These are phyloP conservation scores for Porphyrellus cyaneotinctus DNA, from an alignment of 768 basidiomycete species.

Conservation along the genomic window DNA sequence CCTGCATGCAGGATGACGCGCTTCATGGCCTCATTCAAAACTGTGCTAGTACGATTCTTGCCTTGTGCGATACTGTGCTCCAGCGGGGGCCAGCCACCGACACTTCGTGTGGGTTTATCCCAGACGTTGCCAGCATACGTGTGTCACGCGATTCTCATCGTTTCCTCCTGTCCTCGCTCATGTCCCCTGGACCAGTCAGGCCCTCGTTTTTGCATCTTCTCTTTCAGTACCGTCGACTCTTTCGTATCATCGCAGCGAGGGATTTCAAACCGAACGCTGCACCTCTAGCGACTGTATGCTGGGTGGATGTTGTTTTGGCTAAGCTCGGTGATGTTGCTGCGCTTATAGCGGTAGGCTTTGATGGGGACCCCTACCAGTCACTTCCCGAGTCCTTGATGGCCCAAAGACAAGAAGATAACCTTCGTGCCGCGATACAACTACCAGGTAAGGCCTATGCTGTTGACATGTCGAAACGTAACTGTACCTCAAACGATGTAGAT, in stretches of 20 bases:
- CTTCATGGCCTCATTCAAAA: conserved; percentile 33
- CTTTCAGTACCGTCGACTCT: conserved; percentile 50
- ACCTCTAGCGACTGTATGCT: conserved; percentile 47
- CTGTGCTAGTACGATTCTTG: conserved; percentile 33
- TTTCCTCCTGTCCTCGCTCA: conserved; percentile 1
- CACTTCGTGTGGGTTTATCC: conserved; percentile 6
- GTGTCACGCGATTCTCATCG: background rate
- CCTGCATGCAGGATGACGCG: conserved; percentile 28
- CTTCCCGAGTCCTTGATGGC: conserved; percentile 29
- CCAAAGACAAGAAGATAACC: conserved; percentile 47
- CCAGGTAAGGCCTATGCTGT: conserved; percentile 43
- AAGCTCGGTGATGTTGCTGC: conserved; percentile 42
- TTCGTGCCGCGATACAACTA: conserved; percentile 63
- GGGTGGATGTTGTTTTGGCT: conserved; percentile 60
- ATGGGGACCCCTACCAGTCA: conserved; percentile 7
- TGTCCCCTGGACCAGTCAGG: conserved; percentile 26
- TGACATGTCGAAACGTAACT: background rate
- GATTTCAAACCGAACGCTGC: conserved; percentile 22
- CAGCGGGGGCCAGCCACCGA: conserved; percentile 3
- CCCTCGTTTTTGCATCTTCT: conserved; percentile 35
- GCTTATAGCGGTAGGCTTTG: conserved; percentile 28
- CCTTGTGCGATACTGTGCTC: conserved; percentile 28
- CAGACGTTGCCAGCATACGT: conserved; percentile 20
- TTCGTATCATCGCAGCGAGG: conserved; percentile 41
- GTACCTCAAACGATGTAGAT: conserved; percentile 36